Evolutionary conservation across 805 yeast genomes (phyloP), one percentile per base, ranked within the genome.

Genomic region (Yarrowia sp.): DNA sequence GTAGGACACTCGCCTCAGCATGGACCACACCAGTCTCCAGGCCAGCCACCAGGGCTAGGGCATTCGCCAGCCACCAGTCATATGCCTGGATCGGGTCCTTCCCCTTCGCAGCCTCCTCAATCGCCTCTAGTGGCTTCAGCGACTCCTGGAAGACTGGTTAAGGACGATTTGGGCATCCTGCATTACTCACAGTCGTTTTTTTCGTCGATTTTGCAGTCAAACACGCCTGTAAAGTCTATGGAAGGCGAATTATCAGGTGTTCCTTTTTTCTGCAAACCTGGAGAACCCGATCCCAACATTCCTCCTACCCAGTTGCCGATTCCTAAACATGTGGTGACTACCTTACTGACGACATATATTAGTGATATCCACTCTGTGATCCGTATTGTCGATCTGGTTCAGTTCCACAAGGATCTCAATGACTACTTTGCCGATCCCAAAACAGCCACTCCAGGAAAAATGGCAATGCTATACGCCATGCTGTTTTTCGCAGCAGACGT

Each of bases 121-220:
- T 47, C 50, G 0, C 66, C 66, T 2, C 46, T 47, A 10, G 33
- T 3, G 3, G 44, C 46, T 20, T 36, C 55, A 1, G 24, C 20
- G n/a, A 34, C 42, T 9, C 55, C 66, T 4, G 66, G 66, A n/a
- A 14, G 66, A 13, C 30, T 61, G 15, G 66, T 61, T 2, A 30
- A 19, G 15, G 66, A 61, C 43, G 38, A 19, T 8, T 5, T 17
- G 2, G 66, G 66, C 4, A 30, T 46, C 14, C 17, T 61, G 8
- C 66, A 61, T 9, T 61, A 61, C 20, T 61, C 66, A n/a, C 66
- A 61, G 34, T 61, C 66, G 6, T 61, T 61, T 20, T 61, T 61
- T 13, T 36, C 55, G 12, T 34, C 55, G 4, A 38, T 61, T 14
- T 36, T 61, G 9, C 34, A 61, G 17, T 46, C 55, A 2, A 34